Conservation (phyloP, 768 basidiomycete genomes). For the Hydnomerulius pinastri region DNA sequence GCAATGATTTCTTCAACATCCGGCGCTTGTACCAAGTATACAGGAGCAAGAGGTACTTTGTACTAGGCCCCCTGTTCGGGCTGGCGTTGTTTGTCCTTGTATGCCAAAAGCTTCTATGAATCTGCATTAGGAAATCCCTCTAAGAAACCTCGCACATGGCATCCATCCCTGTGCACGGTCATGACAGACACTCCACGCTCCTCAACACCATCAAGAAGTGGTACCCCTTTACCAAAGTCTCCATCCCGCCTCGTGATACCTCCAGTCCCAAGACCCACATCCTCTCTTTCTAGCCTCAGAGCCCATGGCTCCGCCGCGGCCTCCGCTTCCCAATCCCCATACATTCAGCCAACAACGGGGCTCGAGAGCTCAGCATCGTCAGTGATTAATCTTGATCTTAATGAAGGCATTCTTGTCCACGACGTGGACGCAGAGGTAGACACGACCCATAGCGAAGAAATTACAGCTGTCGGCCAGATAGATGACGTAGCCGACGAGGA, state of each 20-base stretch:
- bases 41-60: no score
- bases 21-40: no score
- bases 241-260: conserved; percentile 58
- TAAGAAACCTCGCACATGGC: conserved; percentile 1
- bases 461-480: conserved; percentile 46
- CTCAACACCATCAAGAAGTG: conserved; percentile 37
- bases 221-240: conserved; percentile 39
- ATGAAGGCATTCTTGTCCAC: conserved; percentile 70
- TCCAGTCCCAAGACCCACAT: conserved; percentile 50
- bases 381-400: conserved; percentile 62
- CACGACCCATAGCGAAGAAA: conserved; percentile 54
- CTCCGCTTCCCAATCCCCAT: conserved; percentile 28
- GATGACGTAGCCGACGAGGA: conserved; percentile 51
- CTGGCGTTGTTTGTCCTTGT: conserved; percentile 18
- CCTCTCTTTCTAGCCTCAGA: conserved; percentile 58
- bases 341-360: conserved; percentile 33
- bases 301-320: conserved; percentile 43
- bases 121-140: background rate
- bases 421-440: conserved; percentile 69
- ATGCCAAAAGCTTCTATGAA: conserved; percentile 5
- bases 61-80: no score
- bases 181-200: conserved; percentile 31
- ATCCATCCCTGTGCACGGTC: conserved; percentile 7
- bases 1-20: background rate
- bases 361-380: conserved; percentile 73